phyloP scores from a whole-genome alignment of 352 stramenopile species.

The Pythium graminicola region DNA sequence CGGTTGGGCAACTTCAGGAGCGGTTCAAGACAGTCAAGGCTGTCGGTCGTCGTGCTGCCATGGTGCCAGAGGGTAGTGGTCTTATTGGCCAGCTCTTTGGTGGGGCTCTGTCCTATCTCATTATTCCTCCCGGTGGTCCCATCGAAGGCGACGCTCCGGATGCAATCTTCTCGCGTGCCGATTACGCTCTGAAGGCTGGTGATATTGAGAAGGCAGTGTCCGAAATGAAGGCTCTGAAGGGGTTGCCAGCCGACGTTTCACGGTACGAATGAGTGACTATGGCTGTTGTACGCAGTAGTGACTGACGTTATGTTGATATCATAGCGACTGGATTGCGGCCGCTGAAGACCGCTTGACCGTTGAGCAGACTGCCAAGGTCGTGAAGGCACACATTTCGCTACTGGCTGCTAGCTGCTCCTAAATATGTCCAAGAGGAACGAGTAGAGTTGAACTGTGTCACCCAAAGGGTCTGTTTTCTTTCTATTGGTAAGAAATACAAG shows the following conservation, averaged over 20 bases:
- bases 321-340: slow-evolving; percentile 63
- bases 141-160: slow-evolving; percentile 70
- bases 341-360: slow-evolving; percentile 69
- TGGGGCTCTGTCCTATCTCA: slow-evolving; percentile 55
- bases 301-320: background rate
- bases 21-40: slow-evolving; percentile 78
- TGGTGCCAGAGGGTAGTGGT: slow-evolving; percentile 62
- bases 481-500: slow-evolving; percentile 14
- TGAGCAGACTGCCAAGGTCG: slow-evolving; percentile 75
- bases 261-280: slow-evolving; percentile 21
- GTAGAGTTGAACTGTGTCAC: slow-evolving; percentile 1
- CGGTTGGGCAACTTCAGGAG: slow-evolving; percentile 72
- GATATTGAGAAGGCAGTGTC: slow-evolving; percentile 65
- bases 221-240: slow-evolving; percentile 64
- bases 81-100: slow-evolving; percentile 71
- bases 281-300: background rate
- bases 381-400: slow-evolving; percentile 78
- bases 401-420: slow-evolving; percentile 79
- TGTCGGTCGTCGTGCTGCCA: slow-evolving; percentile 52
- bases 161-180: slow-evolving; percentile 68
- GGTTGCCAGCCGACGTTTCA: slow-evolving; percentile 58
- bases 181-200: slow-evolving; percentile 75
- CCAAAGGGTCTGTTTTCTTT: background rate
- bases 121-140: slow-evolving; percentile 70
- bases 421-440: slow-evolving; percentile 1